Base-by-base conservation (phyloP, 2,329 filamentous ascomycete genomes). In the Daldinia sp. region DNA sequence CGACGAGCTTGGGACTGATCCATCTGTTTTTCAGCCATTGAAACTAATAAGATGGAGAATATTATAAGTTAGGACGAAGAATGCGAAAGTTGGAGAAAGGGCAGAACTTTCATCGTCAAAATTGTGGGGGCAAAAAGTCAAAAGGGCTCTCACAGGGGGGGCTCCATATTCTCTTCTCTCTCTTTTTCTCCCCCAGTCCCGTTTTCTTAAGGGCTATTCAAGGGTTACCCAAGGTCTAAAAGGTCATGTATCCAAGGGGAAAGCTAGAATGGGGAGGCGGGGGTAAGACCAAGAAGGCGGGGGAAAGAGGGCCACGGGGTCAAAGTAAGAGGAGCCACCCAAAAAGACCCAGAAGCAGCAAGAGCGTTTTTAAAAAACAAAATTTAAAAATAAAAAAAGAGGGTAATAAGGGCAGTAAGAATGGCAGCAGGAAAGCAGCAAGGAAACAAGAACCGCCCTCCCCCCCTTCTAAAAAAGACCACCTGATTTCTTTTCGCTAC, bases 11-110 rank as follows among this genome's bases (percentile, higher is more conserved):
- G 72, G 51, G 69, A 68, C 65, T 70, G 70, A 60, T 73, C 71
- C 68, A 71, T 73, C 39, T 68, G 68, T 47, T 69, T 73, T 37
- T 74, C 71, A 59, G 69, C 70, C 72, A 74, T 72, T 60, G 59
- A 43, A 45, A 45, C 39, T 45, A 45, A 53, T 17, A 66, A 30
- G 47, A 29, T 50, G 53, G 50, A 51, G 53, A 54, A 60, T 19
- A 15, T 55, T 51, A 58, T 56, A 60, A 37, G 56, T 65, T 61
- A 61, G 50, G 43, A 63, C 56, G 59, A 65, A 63, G 57, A 49
- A 54, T 52, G 59, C 50, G 27, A 52, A 62, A 68, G 64, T 67
- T 69, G 67, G 67, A 66, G 67, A 69, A 69, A 53, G 64, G 15
- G 29, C 59, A 21, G 58, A 64, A 63, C 65, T 68, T 67, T 69